phyloP scores from a whole-genome alignment of 495 filamentous ascomycete species.

The Usnea hakonensis region DNA sequence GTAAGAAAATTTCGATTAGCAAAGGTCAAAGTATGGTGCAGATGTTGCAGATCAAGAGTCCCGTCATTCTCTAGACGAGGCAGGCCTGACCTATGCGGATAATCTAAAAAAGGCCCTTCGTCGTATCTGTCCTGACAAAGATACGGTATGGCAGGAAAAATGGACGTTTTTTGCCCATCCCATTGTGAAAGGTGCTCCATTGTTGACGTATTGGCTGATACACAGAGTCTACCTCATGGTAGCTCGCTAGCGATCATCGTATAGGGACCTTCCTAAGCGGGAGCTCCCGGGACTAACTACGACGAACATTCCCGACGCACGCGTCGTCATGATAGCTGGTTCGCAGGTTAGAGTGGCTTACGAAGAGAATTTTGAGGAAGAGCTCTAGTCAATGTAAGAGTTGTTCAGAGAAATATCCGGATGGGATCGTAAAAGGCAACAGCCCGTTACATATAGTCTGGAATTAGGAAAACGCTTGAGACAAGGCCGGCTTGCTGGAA shows the following conservation, averaged over 20 bases:
- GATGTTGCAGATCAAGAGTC: no score
- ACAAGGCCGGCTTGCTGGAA: neutral
- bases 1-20: neutral
- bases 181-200: neutral
- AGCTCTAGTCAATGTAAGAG: neutral
- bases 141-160: neutral
- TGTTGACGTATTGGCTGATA: neutral
- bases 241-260: no score
- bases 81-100: neutral
- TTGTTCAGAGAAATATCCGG: neutral
- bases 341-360: neutral
- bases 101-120: neutral
- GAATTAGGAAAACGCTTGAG: neutral
- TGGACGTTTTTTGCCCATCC: neutral
- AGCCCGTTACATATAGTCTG: neutral
- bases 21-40: neutral
- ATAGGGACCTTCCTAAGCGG: no score
- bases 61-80: neutral
- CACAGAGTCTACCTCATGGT: neutral
- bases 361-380: neutral
- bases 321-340: neutral
- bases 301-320: no score
- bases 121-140: neutral
- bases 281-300: no score
- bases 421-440: neutral